A percentile compares a stretch with the other conserved stretches of the same genome.
phyloP scores from a whole-genome alignment of 257 asterid genomes.

The Ligustrum vulgare region DNA sequence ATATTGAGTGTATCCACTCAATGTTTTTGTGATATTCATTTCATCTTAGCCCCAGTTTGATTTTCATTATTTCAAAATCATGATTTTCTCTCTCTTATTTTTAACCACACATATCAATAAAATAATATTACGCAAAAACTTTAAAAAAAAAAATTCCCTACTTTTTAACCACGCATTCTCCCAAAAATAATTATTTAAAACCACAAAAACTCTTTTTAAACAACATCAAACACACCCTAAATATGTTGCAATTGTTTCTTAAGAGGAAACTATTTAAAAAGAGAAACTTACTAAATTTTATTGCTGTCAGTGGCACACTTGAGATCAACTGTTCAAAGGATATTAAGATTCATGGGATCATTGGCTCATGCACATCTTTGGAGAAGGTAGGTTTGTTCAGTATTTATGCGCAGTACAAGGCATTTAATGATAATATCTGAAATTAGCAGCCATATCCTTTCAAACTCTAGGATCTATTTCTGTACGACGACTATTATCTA shows the following conservation, averaged over 20 bases:
- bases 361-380: constrained; percentile 94
- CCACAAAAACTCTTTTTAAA: too few species aligned
- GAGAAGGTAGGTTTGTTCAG: constrained; percentile 68
- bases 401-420: background rate
- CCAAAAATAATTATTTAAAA: too few species aligned
- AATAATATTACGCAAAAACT: too few species aligned
- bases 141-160: too few species aligned
- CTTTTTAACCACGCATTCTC: too few species aligned
- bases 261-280: background rate
- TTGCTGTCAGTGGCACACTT: constrained; percentile 69
- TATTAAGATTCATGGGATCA: constrained; percentile 88
- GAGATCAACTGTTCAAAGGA: constrained; percentile 97
- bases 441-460: constrained; percentile 17
- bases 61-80: too few species aligned
- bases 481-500: constrained; percentile 5
- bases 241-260: constrained; percentile 4
- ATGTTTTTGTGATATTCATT: background rate
- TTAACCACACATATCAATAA: too few species aligned
- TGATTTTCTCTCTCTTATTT: too few species aligned
- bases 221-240: too few species aligned
- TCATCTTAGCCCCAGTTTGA: too few species aligned
- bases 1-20: background rate
- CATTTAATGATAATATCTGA: constrained; percentile 9
- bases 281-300: background rate
- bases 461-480: constrained; percentile 1